Evolutionary conservation across 768 basidiomycete species (phyloP).

Genomic region (Auricularia sp.): DNA sequence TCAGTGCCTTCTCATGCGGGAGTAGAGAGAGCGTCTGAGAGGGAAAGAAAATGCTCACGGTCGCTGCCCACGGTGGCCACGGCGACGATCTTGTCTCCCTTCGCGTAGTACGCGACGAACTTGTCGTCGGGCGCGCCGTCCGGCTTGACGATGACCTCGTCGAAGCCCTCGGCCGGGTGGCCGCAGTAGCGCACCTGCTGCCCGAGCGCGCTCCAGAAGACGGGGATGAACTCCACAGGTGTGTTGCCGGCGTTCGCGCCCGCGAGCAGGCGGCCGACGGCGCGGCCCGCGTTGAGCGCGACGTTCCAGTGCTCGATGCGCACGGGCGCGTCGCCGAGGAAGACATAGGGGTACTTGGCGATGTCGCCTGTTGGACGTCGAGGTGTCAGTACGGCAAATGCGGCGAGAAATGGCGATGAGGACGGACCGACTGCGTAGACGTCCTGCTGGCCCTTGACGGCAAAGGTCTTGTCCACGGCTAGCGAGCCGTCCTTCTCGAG

Average conservation of each 20-base stretch:
- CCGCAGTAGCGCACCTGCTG: slow-evolving; percentile 83
- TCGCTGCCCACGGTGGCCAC: slow-evolving; percentile 44
- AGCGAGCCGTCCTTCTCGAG: slow-evolving; percentile 72
- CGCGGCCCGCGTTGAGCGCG: slow-evolving; percentile 77
- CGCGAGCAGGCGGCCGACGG: slow-evolving; percentile 70
- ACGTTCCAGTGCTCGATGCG: slow-evolving; percentile 94
- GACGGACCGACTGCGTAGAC: slow-evolving; percentile 61
- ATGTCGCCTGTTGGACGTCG: slow-evolving; percentile 50
- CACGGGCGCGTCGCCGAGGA: slow-evolving; percentile 34
- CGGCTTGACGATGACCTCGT: slow-evolving; percentile 61
- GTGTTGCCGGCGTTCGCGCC: slow-evolving; percentile 27
- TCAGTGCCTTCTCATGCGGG: background rate
- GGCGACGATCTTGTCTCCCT: slow-evolving; percentile 52
- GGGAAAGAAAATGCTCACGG: background rate
- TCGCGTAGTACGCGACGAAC: slow-evolving; percentile 77
- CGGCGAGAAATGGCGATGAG: background rate
- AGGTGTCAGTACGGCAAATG: background rate
- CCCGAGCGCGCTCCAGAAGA: slow-evolving; percentile 91
- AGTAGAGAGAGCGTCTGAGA: background rate
- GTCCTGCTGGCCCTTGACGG: slow-evolving; percentile 40
- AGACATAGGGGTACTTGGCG: slow-evolving; percentile 60
- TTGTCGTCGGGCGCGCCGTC: slow-evolving; percentile 18
- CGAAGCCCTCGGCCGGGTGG: slow-evolving; percentile 48
- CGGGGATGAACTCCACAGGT: slow-evolving; percentile 69
- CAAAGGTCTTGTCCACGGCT: slow-evolving; percentile 64